Evolutionary conservation across 2,329 filamentous ascomycete genomes (phyloP), one percentile per base, ranked within the genome.

Genomic region (Blastomyces emzantsi): DNA sequence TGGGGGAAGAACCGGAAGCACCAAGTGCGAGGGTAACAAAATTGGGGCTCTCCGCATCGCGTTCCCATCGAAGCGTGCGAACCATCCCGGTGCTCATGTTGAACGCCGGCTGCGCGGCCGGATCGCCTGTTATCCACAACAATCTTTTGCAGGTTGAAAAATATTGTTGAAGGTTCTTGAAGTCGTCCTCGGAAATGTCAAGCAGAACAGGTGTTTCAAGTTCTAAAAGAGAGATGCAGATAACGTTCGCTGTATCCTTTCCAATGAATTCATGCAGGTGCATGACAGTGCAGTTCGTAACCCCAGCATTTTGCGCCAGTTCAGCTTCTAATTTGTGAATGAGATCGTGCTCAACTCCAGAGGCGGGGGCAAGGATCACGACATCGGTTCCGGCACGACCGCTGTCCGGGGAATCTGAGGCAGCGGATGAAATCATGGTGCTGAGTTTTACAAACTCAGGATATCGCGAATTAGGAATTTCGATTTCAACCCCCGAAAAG

Each of bases 91-190:
- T 63, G 39, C 73, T 67, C 43, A 74, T 68, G 33, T 69, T 70
- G 17, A 74, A 67, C 17, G 70, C 66, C 2, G 75, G 75, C 5
- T 70, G 63, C 17, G 68, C 55, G 39, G 68, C 64, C 0, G 69
- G 64, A 47, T 73, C 72, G 1, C 66, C 68, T 2, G 74, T 76
- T 28, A 77, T 64, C 75, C 75, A 77, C 8, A 77, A 65, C 13
- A 76, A 61, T 0, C 66, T 65, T 60, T 66, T 66, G 65, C 66
- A 68, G 8, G 64, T 70, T 13, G 70, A 65, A 41, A 75, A 64
- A 17, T 74, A 55, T 11, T 70, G 67, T 11, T 69, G 69, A 55
- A 74, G 65, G 22, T 62, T 66, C 7, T 66, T 67, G 64, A 72
- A 73, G 61, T 70, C 69, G 19, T 64, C 60, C 5, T 69, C 66